These are phyloP conservation scores for Aspergillus fijiensis DNA, from an alignment of 2,329 filamentous ascomycete genomes.

Conservation along the genomic window DNA sequence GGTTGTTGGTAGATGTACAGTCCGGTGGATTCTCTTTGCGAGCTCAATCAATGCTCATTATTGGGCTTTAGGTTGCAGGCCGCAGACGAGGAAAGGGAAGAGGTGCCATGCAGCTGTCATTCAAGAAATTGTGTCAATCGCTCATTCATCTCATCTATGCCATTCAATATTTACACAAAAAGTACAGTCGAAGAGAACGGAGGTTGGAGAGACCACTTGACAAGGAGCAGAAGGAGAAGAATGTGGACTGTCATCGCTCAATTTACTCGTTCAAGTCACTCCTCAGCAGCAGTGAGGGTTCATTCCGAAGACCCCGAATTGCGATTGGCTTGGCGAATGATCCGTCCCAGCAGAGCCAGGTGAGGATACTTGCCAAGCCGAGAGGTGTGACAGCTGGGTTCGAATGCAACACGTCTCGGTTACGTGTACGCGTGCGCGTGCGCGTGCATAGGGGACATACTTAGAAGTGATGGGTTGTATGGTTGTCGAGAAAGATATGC, in stretches of 20 bases:
- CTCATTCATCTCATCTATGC: slow-evolving; percentile 4
- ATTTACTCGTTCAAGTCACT: not conserved
- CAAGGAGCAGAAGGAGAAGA: not conserved
- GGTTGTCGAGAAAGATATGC: not conserved
- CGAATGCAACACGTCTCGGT: not conserved
- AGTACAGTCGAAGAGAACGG: not conserved
- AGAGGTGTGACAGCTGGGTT: not conserved
- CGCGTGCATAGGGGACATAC: not conserved
- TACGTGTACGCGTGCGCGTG: not conserved
- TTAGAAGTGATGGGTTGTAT: not conserved
- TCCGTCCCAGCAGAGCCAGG: not conserved
- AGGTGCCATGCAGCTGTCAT: not conserved
- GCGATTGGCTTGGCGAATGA: not conserved
- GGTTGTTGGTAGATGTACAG: no score
- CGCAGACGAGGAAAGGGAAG: not conserved
- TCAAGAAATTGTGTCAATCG: not conserved
- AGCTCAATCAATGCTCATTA: no score
- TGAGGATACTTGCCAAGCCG: not conserved
- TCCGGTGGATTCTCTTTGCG: no score
- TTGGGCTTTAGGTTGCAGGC: no score
- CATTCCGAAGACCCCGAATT: not conserved
- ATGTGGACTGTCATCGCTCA: not conserved
- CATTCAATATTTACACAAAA: slow-evolving; percentile 11
- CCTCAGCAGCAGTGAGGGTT: no score
- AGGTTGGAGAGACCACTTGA: not conserved